Evolutionary conservation across 345 rosid species (phyloP).

Genomic region (Orychophragmus violaceus): DNA sequence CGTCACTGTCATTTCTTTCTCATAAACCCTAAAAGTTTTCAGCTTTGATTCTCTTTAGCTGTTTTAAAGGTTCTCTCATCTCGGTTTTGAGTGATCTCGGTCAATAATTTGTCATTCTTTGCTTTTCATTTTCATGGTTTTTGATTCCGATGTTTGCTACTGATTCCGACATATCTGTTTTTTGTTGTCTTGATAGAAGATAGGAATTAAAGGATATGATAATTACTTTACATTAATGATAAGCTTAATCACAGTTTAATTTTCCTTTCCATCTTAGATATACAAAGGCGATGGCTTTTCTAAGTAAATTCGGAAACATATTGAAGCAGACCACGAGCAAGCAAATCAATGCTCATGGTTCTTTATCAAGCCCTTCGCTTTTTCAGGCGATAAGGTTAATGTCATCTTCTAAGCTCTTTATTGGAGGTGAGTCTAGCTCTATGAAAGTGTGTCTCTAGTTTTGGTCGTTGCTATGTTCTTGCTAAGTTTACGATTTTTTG

Average conservation of each 20-base stretch:
- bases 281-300: slow-evolving; percentile 57
- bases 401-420: slow-evolving; percentile 71
- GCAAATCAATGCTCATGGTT: slow-evolving; percentile 39
- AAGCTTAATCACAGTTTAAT: not conserved
- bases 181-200: not conserved
- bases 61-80: not conserved
- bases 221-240: not conserved
- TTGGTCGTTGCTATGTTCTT: not conserved
- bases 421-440: slow-evolving; percentile 58
- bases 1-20: not conserved
- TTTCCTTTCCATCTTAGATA: not conserved
- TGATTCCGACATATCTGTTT: not conserved
- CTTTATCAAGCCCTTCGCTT: slow-evolving; percentile 57
- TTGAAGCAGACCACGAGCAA: slow-evolving; percentile 57
- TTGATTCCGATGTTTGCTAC: not conserved
- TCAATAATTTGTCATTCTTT: not conserved
- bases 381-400: slow-evolving; percentile 67
- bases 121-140: not conserved
- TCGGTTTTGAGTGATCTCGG: not conserved
- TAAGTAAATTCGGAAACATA: slow-evolving; percentile 64
- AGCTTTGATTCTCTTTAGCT: not conserved
- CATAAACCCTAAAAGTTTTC: slow-evolving; percentile 14
- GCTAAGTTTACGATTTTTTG: not conserved
- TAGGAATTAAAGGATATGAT: not conserved
- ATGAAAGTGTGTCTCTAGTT: not conserved